These are phyloP conservation scores for Ganoderma multipileum DNA, from an alignment of 1,284 basidiomycete genomes.

Conservation along the genomic window DNA sequence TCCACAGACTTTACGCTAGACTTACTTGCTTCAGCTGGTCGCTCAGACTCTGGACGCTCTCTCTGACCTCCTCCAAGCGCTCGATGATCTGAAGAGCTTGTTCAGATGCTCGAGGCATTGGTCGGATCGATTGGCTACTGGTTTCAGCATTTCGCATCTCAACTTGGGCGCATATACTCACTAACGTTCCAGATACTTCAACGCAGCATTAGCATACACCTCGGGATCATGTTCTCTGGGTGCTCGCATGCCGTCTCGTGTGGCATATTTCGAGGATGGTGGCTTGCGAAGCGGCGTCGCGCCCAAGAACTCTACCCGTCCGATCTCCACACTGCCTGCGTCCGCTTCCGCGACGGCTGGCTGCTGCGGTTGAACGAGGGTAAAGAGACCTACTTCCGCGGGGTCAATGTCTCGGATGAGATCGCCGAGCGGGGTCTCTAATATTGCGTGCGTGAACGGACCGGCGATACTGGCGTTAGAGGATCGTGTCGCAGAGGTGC, in stretches of 20 bases:
- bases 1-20: conserved; percentile 16
- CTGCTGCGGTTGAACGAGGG: conserved; percentile 47
- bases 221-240: conserved; percentile 68
- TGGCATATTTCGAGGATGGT: conserved; percentile 43
- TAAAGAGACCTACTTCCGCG: conserved; percentile 78
- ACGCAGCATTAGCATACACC: conserved; percentile 73
- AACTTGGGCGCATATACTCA: conserved; percentile 44
- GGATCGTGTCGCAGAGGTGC: conserved; percentile 35
- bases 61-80: conserved; percentile 56
- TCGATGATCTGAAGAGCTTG: conserved; percentile 63
- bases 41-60: conserved; percentile 57
- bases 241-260: conserved; percentile 46
- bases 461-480: conserved; percentile 35
- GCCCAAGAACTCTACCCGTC: conserved; percentile 68
- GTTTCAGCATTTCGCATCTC: conserved; percentile 4
- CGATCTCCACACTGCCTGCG: conserved; percentile 50
- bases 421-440: conserved; percentile 67
- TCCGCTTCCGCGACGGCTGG: conserved; percentile 40
- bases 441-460: conserved; percentile 64
- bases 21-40: conserved; percentile 62
- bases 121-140: conserved; percentile 64
- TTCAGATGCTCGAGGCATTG: conserved; percentile 73
- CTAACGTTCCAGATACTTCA: conserved; percentile 79
- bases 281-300: conserved; percentile 71
- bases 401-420: conserved; percentile 80